Percentiles rank a stretch among this genome's conserved stretches.
Evolutionary conservation across 2,329 filamentous ascomycete species (phyloP).

Genomic region (Dichotomopilus funicola): DNA sequence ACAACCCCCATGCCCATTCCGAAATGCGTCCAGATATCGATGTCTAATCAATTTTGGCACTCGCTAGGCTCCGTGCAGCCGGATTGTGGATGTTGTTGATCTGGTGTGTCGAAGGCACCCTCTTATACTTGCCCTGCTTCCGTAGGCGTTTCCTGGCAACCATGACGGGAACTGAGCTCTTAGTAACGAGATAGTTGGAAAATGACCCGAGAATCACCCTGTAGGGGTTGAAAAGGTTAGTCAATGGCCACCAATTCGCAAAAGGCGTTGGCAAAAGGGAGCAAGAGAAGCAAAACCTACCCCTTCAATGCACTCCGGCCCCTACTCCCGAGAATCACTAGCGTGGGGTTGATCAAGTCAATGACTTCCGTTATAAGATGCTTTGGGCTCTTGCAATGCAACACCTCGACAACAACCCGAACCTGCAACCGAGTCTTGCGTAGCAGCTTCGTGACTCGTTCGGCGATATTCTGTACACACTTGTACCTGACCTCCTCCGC

Average conservation of each 20-base stretch:
- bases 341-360: slow-evolving; percentile 80
- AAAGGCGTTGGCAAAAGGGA: no score
- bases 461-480: slow-evolving; percentile 77
- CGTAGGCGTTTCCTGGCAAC: slow-evolving; percentile 84
- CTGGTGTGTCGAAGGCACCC: slow-evolving; percentile 57
- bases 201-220: slow-evolving; percentile 94
- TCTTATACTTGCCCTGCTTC: slow-evolving; percentile 78
- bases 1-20: background rate
- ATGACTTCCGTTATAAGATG: slow-evolving; percentile 97
- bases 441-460: slow-evolving; percentile 75
- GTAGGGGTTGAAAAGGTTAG: background rate
- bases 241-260: no score
- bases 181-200: slow-evolving; percentile 94
- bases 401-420: slow-evolving; percentile 86
- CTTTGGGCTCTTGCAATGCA: slow-evolving; percentile 97
- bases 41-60: slow-evolving; percentile 66
- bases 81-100: slow-evolving; percentile 77
- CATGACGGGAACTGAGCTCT: slow-evolving; percentile 96
- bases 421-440: slow-evolving; percentile 91
- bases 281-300: slow-evolving; percentile 38
- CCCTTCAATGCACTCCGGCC: slow-evolving; percentile 90
- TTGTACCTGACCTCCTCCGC: slow-evolving; percentile 72
- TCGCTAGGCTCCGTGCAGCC: slow-evolving; percentile 57
- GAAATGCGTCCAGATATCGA: background rate
- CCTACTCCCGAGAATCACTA: slow-evolving; percentile 88